Evolutionary conservation across 257 asterid species (phyloP).

Genomic region (Schizonepeta tenuifolia): DNA sequence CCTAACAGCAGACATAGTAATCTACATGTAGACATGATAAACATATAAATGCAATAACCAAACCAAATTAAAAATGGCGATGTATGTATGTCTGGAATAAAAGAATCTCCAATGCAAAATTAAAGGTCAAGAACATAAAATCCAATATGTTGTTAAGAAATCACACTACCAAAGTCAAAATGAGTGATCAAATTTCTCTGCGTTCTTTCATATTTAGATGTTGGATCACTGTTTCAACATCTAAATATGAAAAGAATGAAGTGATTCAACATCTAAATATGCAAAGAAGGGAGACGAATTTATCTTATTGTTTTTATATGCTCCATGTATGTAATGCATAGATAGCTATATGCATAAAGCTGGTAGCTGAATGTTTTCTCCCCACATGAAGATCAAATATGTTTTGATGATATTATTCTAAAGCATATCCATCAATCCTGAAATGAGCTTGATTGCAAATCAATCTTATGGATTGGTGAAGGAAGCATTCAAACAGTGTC

Average conservation of each 20-base stretch:
- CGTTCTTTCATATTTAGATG: too few relatives aligned
- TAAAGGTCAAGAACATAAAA: not conserved
- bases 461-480: not conserved
- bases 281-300: not conserved
- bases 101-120: not conserved
- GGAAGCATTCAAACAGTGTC: not conserved
- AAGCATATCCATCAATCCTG: not conserved
- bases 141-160: conserved; percentile 10
- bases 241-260: conserved; percentile 1
- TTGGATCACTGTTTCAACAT: not conserved
- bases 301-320: not conserved
- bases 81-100: not conserved
- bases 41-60: not conserved
- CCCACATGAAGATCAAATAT: not conserved
- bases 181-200: not conserved
- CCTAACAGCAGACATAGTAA: conserved; percentile 93
- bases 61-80: conserved; percentile 17
- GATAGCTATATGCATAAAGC: not conserved
- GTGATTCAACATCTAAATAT: not conserved
- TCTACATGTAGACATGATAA: conserved; percentile 44
- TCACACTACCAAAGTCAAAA: conserved; percentile 1
- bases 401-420: not conserved
- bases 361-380: not conserved
- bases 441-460: conserved; percentile 3
- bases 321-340: not conserved